phyloP scores from a whole-genome alignment of 2,329 filamentous ascomycete species.

The Fonsecaea multimorphosa region DNA sequence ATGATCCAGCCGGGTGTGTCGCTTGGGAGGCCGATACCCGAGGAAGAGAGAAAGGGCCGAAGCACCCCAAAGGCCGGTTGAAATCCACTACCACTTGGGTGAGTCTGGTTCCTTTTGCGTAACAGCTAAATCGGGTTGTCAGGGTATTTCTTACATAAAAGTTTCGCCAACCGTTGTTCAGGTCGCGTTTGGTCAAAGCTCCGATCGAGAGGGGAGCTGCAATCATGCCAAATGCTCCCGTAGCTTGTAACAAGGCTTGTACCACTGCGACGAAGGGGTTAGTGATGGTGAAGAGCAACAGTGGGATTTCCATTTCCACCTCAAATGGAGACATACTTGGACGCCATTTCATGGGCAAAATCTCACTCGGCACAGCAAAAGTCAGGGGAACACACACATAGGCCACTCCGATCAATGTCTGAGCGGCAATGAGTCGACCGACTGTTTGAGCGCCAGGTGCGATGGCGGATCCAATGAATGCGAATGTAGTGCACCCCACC shows the following conservation, averaged over 20 bases:
- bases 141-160: slow-evolving; percentile 22
- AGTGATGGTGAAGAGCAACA: not conserved
- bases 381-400: slow-evolving; percentile 10
- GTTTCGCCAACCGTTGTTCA: slow-evolving; percentile 21
- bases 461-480: slow-evolving; percentile 27
- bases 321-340: slow-evolving; percentile 21
- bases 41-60: slow-evolving; percentile 1
- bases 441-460: slow-evolving; percentile 27
- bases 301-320: not conserved
- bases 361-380: slow-evolving; percentile 30
- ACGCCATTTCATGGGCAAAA: slow-evolving; percentile 27
- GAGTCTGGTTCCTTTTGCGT: not conserved
- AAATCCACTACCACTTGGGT: slow-evolving; percentile 24
- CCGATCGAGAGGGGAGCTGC: slow-evolving; percentile 24
- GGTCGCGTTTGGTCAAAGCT: slow-evolving; percentile 10
- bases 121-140: not conserved
- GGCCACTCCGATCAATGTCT: slow-evolving; percentile 22
- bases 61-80: slow-evolving; percentile 25
- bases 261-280: slow-evolving; percentile 14
- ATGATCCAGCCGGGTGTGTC: slow-evolving; percentile 15
- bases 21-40: slow-evolving; percentile 19
- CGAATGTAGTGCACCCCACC: not conserved
- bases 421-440: slow-evolving; percentile 26
- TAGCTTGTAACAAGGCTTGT: slow-evolving; percentile 19
- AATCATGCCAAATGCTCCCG: slow-evolving; percentile 11